Evolutionary conservation across 345 rosid genomes (phyloP).

Genomic region (Erucastrum elatum): DNA sequence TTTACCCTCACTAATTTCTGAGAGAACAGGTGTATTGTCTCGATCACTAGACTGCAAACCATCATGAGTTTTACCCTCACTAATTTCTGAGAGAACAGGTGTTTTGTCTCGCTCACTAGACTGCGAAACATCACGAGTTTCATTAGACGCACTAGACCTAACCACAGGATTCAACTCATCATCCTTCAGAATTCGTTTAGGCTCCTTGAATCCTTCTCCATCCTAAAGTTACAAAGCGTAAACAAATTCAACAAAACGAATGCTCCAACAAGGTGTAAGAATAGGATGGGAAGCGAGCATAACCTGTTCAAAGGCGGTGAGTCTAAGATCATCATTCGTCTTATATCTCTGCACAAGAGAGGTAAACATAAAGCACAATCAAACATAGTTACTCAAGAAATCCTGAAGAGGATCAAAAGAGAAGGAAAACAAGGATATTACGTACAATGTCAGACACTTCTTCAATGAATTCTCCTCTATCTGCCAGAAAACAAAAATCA

Average conservation of each 20-base stretch:
- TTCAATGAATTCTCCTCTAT: slow-evolving; percentile 58
- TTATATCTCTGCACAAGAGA: slow-evolving; percentile 54
- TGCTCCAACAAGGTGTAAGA: neutral
- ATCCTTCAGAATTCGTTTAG: slow-evolving; percentile 56
- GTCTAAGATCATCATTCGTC: slow-evolving; percentile 46
- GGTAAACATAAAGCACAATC: slow-evolving; percentile 14
- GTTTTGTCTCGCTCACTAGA: slow-evolving; percentile 36
- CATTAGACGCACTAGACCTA: slow-evolving; percentile 34
- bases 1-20: no score
- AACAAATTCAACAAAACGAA: slow-evolving; percentile 12
- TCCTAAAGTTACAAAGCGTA: slow-evolving; percentile 51
- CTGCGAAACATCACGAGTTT: slow-evolving; percentile 28
- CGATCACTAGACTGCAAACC: no score
- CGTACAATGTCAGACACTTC: slow-evolving; percentile 66
- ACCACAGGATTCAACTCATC: slow-evolving; percentile 45
- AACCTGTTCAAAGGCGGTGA: slow-evolving; percentile 53
- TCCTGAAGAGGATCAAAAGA: neutral
- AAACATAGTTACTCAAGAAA: neutral
- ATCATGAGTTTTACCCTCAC: slow-evolving; percentile 32
- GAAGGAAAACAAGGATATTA: neutral
- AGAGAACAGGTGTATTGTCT: no score
- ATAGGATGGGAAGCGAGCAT: neutral
- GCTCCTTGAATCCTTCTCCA: slow-evolving; percentile 58
- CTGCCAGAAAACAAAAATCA: slow-evolving; percentile 53
- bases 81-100: slow-evolving; percentile 33